phyloP scores from a whole-genome alignment of 177 flowering plant genomes.

The Tripterygium wilfordii region DNA sequence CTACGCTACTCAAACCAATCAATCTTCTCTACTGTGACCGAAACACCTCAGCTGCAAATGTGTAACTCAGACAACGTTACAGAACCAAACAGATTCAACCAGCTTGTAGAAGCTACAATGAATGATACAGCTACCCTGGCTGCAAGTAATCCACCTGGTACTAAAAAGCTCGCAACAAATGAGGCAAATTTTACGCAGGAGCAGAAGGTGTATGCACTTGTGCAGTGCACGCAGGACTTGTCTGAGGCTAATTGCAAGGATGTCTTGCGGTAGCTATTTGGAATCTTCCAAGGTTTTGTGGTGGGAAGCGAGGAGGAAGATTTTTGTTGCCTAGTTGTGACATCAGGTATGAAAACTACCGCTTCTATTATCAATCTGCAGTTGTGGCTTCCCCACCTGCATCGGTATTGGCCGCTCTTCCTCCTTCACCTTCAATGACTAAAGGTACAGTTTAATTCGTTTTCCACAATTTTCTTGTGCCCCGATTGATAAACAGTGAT shows the following conservation, averaged over 20 bases:
- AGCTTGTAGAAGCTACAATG: not conserved
- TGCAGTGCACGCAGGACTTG: slow-evolving; percentile 19
- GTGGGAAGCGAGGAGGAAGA: too few relatives aligned
- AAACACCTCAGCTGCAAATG: not conserved
- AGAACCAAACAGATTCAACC: not conserved
- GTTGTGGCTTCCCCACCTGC: too few relatives aligned
- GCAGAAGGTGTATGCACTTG: slow-evolving; percentile 13
- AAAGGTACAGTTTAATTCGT: too few relatives aligned
- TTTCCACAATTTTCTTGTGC: too few relatives aligned
- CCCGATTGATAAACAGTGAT: too few relatives aligned
- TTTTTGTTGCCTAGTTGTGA: too few relatives aligned
- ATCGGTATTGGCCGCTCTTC: too few relatives aligned
- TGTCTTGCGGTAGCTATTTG: slow-evolving; percentile 9
- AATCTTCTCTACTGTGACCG: too few relatives aligned
- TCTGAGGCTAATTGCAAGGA: slow-evolving; percentile 1
- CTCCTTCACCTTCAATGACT: too few relatives aligned
- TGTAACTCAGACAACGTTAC: not conserved
- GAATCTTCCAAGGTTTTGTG: slow-evolving; percentile 1
- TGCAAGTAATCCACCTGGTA: too few relatives aligned
- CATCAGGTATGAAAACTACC: slow-evolving; percentile 20
- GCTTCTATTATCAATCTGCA: too few relatives aligned
- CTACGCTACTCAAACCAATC: too few relatives aligned
- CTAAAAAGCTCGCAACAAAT: not conserved
- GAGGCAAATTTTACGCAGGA: not conserved
- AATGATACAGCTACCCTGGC: not conserved